Evolutionary conservation across 768 basidiomycete genomes (phyloP), one percentile per base, ranked within the genome.

Genomic region (Clitopilus hobsonii): DNA sequence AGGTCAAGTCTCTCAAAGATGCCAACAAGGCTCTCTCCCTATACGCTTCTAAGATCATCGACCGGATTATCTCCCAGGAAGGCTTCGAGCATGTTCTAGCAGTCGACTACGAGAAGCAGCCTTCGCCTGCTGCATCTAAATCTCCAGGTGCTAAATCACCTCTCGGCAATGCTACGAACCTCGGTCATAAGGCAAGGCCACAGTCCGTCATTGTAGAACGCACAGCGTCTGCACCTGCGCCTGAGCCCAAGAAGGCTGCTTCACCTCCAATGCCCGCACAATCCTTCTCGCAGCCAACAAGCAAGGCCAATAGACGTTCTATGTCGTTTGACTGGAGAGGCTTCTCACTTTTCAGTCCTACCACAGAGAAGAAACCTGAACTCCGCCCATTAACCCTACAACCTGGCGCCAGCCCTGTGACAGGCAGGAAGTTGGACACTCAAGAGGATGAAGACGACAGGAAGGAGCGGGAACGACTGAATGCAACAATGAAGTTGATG

Each of bases 41-140:
- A 36, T 98, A 98, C 65, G 94, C 95, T 3, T 94, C 92, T 47
- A 98, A 98, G 78, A 98, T 98, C 61, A 91, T 98, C 64, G 96
- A 98, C 74, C 85, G 95, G 45, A 97, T 98, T 66, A 96, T 98
- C 62, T 82, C 89, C 1, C 89, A 95, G 69, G 95, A 97, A 70
- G 94, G 94, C 22, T 98, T 96, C 71, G 96, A 98, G 69, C 93
- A 96, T 63, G 90, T 98, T 53, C 83, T 98, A 29, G 91, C 95
- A n/a, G 86, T 83, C 45, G 95, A 98, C 69, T 96, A 91, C 62
- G 89, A 90, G 49, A 81, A 83, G 56, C 74, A 80, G 26, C 74
- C 83, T 11, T 65, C 72, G 11, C 72, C 76, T 16, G 67, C 78
- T 11, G 62, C 66, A 10, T 67, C 77, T 2, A 60, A 65, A 51